Base-by-base conservation (phyloP, 352 stramenopile species). In the Thraustotheca clavata region DNA sequence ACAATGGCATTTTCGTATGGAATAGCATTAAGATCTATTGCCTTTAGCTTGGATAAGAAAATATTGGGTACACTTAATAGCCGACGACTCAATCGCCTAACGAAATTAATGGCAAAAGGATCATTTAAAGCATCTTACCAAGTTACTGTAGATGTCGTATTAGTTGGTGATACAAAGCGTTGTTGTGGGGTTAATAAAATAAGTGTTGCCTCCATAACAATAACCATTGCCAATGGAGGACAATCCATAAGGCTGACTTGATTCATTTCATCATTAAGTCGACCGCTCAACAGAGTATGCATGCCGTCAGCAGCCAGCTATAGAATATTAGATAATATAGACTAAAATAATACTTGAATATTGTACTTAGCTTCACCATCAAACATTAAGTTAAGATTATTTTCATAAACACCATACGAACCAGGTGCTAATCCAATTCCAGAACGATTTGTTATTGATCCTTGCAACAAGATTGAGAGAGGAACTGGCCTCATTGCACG, bases 171-270 rank as follows among this genome's bases (percentile, higher is more conserved):
- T 11, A 77, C 72, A 52, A 88, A 95, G n/a, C 59, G 50, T 33
- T 87, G 86, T 0, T 49, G 69, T 11, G 86, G 86, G 9, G 84
- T 94, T 12, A 95, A 69, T 4, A 94, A 49, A 18, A 94, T 74
- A 32, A 95, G 80, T 7, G 87, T 71, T 7, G 84, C 77, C 54
- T 95, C 84, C 76, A 93, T 86, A 11, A 90, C 78, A 11, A 92
- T 50, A 5, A 91, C 72, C 1, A 93, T 66, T 2, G 71, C 68
- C 32, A 62, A 41, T 34, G 59, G 38, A 3, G 69, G 62, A 0
- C 36, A 35, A 3, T 71, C 60, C 0, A 54, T 35, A 0, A 26
- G 2, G 20, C 71, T 75, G 33, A 76, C 29, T 3, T 41, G 38
- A 0, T 54, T 24, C 71, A 89, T 85, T 46, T 86, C 70, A 0